Conservation (phyloP, 1,284 basidiomycete species). For the Microbotryomycetes sp. region DNA sequence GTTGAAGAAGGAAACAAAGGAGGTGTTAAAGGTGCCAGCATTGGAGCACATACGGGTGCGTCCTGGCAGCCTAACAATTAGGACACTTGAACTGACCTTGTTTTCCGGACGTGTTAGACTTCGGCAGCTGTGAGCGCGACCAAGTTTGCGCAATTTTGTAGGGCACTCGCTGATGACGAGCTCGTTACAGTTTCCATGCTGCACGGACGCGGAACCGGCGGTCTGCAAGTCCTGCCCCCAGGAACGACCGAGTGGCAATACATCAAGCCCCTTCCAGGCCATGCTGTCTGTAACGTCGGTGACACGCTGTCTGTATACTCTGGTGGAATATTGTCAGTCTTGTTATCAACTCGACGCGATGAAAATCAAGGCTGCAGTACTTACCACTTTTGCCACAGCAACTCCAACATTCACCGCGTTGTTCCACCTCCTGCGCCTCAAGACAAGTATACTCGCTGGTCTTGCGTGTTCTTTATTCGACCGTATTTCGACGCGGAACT, state of each 20-base stretch:
- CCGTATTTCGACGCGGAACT: constrained; percentile 9
- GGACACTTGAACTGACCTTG: no score
- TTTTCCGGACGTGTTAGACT: no score
- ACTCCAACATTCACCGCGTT: constrained; percentile 53
- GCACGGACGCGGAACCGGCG: constrained; percentile 32
- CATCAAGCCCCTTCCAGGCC: constrained; percentile 30
- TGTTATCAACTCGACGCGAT: no score
- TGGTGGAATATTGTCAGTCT: constrained; percentile 38
- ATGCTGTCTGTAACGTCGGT: constrained; percentile 35
- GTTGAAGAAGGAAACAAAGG: constrained; percentile 9
- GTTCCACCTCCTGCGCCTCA: constrained; percentile 35
- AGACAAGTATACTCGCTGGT: constrained; percentile 21
- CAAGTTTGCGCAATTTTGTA: no score
- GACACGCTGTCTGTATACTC: constrained; percentile 34
- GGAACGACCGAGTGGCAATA: constrained; percentile 32
- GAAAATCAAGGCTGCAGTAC: constrained; percentile 7
- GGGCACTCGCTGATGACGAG: background rate
- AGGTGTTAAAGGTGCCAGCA: constrained; percentile 1
- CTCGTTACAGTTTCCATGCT: constrained; percentile 26
- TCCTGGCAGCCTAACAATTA: no score
- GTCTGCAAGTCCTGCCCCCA: constrained; percentile 33
- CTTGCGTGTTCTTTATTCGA: constrained; percentile 22
- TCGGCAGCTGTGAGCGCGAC: constrained; percentile 36
- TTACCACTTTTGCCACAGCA: no score
- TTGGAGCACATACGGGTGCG: background rate